Base-by-base conservation (phyloP, 768 basidiomycete species). In the Naganishia kalamii region DNA sequence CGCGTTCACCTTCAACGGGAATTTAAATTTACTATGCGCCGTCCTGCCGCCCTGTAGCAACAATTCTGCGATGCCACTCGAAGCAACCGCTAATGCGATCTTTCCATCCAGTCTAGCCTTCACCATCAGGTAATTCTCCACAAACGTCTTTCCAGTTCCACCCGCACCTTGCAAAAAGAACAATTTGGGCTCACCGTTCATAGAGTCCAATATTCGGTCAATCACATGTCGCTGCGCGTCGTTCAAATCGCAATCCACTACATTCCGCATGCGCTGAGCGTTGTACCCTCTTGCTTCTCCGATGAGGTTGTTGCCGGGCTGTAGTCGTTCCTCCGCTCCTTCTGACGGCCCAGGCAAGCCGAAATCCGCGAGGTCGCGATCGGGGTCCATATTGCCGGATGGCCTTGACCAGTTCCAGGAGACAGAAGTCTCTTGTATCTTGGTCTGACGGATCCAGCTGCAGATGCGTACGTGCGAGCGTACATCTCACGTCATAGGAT, bases 11-110 rank as follows among this genome's bases (percentile, higher is more conserved):
- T 44, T 44, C 23, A 44, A 21, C 43, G 43, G 43, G 23, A 44
- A 19, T 21, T 57, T 57, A 37, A 30, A 57, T 32, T 68, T 69
- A 0, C 81, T 83, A 66, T 85, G 81, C 0, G 82, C 76, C 25
- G 84, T 85, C 1, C 78, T 70, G 0, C 83, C 83, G 48, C 81
- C 80, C 10, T 54, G 64, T 0, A 84, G 70, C 0, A 84, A 73
- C 12, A 83, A 70, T 0, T 83, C 74, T 8, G 83, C 81, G 61
- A 84, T 81, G 0, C 83, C 82, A 40, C 82, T 83, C 0, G 83
- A 84, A 13, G 82, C 81, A 15, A 82, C 81, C 80, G 80, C 83
- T 2, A 84, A 74, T 1, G 81, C 75, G 71, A 83, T 77, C 27
- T 69, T 27, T 0, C 75, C 74, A 13, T 72, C 47, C 8, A 67